Conservation (phyloP, 169 alveolate genomes). For the Eimeria necatrix region DNA sequence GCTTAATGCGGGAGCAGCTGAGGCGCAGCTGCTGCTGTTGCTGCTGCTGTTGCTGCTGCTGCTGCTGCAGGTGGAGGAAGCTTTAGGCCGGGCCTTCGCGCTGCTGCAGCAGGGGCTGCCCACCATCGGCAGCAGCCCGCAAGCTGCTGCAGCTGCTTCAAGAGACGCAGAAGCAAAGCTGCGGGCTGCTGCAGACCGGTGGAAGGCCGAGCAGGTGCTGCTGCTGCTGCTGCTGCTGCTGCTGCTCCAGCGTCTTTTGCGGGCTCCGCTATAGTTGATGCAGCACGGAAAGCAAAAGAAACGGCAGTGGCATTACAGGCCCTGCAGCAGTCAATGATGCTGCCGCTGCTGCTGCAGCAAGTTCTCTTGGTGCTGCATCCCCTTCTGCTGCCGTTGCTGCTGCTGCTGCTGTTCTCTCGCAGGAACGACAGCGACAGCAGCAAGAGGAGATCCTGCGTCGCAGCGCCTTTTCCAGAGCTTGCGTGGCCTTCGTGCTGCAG, state of each 20-base stretch:
- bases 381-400: constrained; percentile 41
- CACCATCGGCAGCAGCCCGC: background rate
- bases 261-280: background rate
- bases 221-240: constrained; percentile 22
- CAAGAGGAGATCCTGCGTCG: constrained; percentile 47
- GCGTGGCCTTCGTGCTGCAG: constrained; percentile 66
- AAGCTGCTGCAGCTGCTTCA: constrained; percentile 36
- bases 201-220: constrained; percentile 59
- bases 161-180: constrained; percentile 28
- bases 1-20: background rate
- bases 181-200: constrained; percentile 33
- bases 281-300: background rate
- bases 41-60: constrained; percentile 8
- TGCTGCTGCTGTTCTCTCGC: background rate
- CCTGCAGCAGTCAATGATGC: background rate
- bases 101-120: constrained; percentile 51
- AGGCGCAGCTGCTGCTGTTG: background rate
- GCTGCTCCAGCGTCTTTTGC: background rate
- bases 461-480: constrained; percentile 26
- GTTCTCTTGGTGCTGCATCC: background rate
- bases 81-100: constrained; percentile 17
- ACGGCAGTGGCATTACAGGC: background rate
- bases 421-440: constrained; percentile 60
- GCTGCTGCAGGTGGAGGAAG: constrained; percentile 59
- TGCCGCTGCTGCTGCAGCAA: background rate